Percentiles rank a stretch among this genome's conserved stretches.
These are phyloP conservation scores for Acidomyces sp. DNA, from an alignment of 495 filamentous ascomycete species.

Conservation along the genomic window DNA sequence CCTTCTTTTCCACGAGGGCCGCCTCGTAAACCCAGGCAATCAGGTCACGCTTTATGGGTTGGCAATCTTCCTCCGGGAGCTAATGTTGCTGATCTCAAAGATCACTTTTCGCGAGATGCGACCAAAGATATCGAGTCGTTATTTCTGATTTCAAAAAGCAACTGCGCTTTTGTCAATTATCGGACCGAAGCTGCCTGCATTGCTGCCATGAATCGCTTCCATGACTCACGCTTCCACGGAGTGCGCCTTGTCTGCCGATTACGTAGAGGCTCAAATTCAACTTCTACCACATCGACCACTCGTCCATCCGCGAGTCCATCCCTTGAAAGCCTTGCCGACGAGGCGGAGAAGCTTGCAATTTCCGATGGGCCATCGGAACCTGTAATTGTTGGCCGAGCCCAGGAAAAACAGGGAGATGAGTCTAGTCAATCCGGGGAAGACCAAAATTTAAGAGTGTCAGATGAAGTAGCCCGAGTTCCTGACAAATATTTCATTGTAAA, in stretches of 20 bases:
- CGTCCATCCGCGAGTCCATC: background rate
- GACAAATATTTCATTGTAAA: slow-evolving; percentile 90
- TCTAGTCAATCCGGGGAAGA: background rate
- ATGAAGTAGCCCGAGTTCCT: slow-evolving; percentile 23
- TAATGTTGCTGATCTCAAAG: slow-evolving; percentile 66
- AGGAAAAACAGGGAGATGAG: background rate
- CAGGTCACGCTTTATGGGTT: slow-evolving; percentile 90
- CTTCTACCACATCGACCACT: slow-evolving; percentile 23
- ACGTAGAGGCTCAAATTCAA: slow-evolving; percentile 42
- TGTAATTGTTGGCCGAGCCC: slow-evolving; percentile 4
- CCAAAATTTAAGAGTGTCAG: background rate
- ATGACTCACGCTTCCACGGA: slow-evolving; percentile 82
- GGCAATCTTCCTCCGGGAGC: slow-evolving; percentile 83
- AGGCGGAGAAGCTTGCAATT: background rate
- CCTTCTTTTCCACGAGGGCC: slow-evolving; percentile 59
- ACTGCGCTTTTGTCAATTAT: slow-evolving; percentile 97
- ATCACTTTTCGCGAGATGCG: slow-evolving; percentile 78
- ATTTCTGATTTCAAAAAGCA: slow-evolving; percentile 93
- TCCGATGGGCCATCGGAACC: background rate
- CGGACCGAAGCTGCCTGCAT: slow-evolving; percentile 64
- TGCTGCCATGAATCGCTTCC: slow-evolving; percentile 69
- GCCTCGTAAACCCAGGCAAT: slow-evolving; percentile 82
- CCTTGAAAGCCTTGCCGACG: background rate
- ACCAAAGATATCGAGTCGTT: slow-evolving; percentile 71
- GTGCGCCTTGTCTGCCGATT: slow-evolving; percentile 84